Evolutionary conservation across 108 stramenopile genomes (phyloP), one percentile per base, ranked within the genome.

Genomic region (Fistulifera pelliculosa): DNA sequence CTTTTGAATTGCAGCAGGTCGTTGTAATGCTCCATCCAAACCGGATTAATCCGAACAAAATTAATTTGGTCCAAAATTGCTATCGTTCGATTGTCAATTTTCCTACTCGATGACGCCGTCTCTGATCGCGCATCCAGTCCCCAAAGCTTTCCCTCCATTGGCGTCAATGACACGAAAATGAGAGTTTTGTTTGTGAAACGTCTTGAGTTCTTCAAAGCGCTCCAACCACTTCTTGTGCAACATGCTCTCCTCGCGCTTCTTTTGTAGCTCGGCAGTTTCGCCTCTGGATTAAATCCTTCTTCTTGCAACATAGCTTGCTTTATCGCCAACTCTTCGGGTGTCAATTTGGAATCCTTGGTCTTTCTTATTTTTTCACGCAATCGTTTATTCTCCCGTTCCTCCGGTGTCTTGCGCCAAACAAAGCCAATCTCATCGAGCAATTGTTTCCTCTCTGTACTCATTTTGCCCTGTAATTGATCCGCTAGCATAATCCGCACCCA

Each of bases 371-470:
- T 3, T 19, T 17, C 44, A 8, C 74, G 51, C 70, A 61, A 16
- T 44, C 35, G 18, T 52, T 52, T 35, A 66, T 69, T n/a, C 70
- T 70, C 24, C 65, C 26, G 39, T 70, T 74, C 54, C 19, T 60
- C 12, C 76, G 69, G 25, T 70, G 56, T 19, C 52, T 45, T 58
- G 8, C 31, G 31, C 78, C 78, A 80, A 11, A 70, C 69, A 66
- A 80, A 76, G 1, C 79, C 79, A 18, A 80, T 41, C 0, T 23
- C 54, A 39, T 76, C 74, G 15, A 80, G 49, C 31, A 51, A 47
- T 38, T 64, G 52, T 45, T 45, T 17, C 8, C 31, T 3, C 3
- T 35, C 31, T 8, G 31, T 8, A 3, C 31, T 3, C 31, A 35
- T 8, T 35, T 35, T 35, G 6, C 31, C 31, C 8, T 27, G 50